phyloP scores from a whole-genome alignment of 1,139 yeast genomes.

The Wickerhamomyces sp. region DNA sequence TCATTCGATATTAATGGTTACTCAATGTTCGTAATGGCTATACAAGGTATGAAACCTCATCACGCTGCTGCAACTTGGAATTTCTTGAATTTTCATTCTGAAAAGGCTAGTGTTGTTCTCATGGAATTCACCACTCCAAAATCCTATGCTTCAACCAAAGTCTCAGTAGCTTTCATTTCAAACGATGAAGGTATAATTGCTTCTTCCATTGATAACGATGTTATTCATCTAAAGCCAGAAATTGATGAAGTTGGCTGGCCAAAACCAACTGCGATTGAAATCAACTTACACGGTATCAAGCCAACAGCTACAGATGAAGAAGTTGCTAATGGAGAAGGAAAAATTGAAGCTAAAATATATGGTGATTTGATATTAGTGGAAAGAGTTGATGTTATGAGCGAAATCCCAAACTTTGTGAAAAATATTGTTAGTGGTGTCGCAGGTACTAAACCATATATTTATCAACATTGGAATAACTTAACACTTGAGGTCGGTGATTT shows the following conservation, averaged over 20 bases:
- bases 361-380: constrained; percentile 69
- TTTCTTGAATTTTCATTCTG: constrained; percentile 84
- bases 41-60: constrained; percentile 99
- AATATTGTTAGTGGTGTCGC: constrained; percentile 91
- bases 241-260: constrained; percentile 90
- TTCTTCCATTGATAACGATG: constrained; percentile 63
- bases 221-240: constrained; percentile 54
- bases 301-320: constrained; percentile 36
- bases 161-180: constrained; percentile 73
- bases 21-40: constrained; percentile 94
- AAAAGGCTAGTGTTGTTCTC: constrained; percentile 65
- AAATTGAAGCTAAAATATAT: constrained; percentile 38
- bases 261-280: constrained; percentile 66
- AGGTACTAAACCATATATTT: constrained; percentile 92
- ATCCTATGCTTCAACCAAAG: constrained; percentile 79
- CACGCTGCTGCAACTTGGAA: constrained; percentile 98
- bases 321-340: constrained; percentile 29
- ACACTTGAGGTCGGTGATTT: constrained; percentile 32
- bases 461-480: constrained; percentile 71
- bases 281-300: constrained; percentile 50
- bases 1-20: constrained; percentile 42
- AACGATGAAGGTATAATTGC: constrained; percentile 59
- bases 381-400: constrained; percentile 97
- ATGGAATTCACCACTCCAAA: constrained; percentile 97
- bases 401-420: constrained; percentile 90